phyloP scores from a whole-genome alignment of 2,329 filamentous ascomycete species.

The Furcasterigmium sp. region DNA sequence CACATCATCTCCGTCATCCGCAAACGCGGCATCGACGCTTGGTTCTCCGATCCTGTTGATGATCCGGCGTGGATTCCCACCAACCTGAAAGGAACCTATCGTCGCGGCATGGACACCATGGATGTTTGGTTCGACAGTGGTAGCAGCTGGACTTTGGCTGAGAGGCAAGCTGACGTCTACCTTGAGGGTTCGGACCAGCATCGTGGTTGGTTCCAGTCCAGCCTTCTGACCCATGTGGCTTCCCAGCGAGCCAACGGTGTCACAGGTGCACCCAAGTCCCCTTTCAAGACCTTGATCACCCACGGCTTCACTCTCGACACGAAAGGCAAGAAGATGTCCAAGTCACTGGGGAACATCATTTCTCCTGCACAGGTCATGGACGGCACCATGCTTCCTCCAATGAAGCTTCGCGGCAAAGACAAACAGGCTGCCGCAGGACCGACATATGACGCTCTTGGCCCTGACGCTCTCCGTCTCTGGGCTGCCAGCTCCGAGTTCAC shows the following conservation, averaged over 20 bases:
- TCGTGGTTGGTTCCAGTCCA: conserved; percentile 97
- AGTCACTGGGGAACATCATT: conserved; percentile 87
- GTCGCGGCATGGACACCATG: conserved; percentile 90
- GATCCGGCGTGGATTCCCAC: conserved; percentile 74
- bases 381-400: conserved; percentile 67
- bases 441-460: conserved; percentile 66
- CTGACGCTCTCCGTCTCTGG: conserved; percentile 87
- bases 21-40: conserved; percentile 78
- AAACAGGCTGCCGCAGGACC: conserved; percentile 25
- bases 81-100: conserved; percentile 53
- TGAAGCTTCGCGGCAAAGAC: conserved; percentile 56
- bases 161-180: conserved; percentile 71
- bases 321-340: conserved; percentile 96
- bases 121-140: conserved; percentile 99
- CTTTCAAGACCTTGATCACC: conserved; percentile 86
- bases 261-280: conserved; percentile 37
- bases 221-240: conserved; percentile 79
- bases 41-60: conserved; percentile 80
- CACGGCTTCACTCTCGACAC: conserved; percentile 92
- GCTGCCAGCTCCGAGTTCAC: conserved; percentile 90
- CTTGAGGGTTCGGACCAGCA: conserved; percentile 95
- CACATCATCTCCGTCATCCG: conserved; percentile 80
- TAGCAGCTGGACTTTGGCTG: conserved; percentile 73
- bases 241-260: conserved; percentile 38
- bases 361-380: conserved; percentile 79